Evolutionary conservation across 345 rosid genomes (phyloP).

Genomic region (Gossypium bickii): DNA sequence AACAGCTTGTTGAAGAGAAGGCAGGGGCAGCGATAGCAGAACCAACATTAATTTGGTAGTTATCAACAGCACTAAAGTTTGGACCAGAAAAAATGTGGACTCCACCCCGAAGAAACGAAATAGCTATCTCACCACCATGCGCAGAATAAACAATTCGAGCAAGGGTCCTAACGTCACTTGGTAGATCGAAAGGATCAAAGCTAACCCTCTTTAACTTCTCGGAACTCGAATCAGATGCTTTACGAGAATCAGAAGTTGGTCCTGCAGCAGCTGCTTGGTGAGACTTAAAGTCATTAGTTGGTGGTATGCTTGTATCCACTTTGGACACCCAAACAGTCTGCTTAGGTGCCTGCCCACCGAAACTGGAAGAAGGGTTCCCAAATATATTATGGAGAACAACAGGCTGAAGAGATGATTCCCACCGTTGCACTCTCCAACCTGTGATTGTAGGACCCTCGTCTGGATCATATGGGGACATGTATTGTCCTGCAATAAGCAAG

Average conservation of each 20-base stretch:
- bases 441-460: conserved; percentile 99
- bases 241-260: conserved; percentile 47
- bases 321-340: conserved; percentile 97
- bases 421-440: conserved; percentile 99
- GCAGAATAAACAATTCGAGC: conserved; percentile 96
- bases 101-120: conserved; percentile 94
- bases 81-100: conserved; percentile 98
- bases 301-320: conserved; percentile 92
- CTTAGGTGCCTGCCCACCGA: conserved; percentile 92
- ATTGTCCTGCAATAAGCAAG: conserved; percentile 61
- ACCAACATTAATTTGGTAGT: conserved; percentile 92
- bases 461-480: conserved; percentile 99
- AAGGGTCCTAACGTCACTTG: conserved; percentile 91
- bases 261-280: conserved; percentile 52
- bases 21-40: conserved; percentile 98
- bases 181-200: conserved; percentile 98
- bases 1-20: conserved; percentile 97
- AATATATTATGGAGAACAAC: conserved; percentile 97
- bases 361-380: conserved; percentile 88
- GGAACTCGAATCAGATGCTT: conserved; percentile 44
- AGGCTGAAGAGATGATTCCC: conserved; percentile 97
- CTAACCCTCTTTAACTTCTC: conserved; percentile 64
- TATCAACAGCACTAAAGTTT: conserved; percentile 78
- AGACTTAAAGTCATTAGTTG: conserved; percentile 71
- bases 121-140: conserved; percentile 97